Evolutionary conservation across 2,329 filamentous ascomycete genomes (phyloP), one percentile per base, ranked within the genome.

Genomic region (Monosporascus sp.): DNA sequence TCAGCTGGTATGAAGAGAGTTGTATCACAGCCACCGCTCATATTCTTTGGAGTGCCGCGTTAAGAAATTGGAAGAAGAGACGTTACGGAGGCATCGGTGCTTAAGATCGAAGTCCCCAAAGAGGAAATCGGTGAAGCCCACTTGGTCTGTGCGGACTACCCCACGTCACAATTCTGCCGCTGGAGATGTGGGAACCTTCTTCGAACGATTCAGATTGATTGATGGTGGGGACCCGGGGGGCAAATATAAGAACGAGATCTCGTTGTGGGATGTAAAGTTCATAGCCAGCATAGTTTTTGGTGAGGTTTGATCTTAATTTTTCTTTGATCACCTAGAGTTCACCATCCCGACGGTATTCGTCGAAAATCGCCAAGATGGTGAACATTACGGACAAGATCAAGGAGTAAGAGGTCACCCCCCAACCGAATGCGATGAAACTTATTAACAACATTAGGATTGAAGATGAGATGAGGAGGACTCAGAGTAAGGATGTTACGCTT

Each of bases 361-460:
- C 9, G 24, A 41, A 53, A 57, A 53, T 56, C 59, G 58, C 52
- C 72, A 81, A 75, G 66, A 99, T 99, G 94, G 94, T 97, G 73
- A 97, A 97, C 78, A 99, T 99, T 62, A 97, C 94, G 61, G 95
- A 99, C 52, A 97, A 96, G 82, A 99, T 99, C 78, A 99, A 99
- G 81, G 94, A 97, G 93, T 96, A 22, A 22, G 48, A 37, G 15
- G 15, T 27, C 38, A 25, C 31, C 15, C 7, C 14, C 18, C 8
- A 8, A 39, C 17, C 24, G 20, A 49, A 48, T 44, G 58, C 20
- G 48, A 59, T 68, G 56, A 66, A 63, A 45, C 49, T 53, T n/a
- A 51, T 52, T 50, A 25, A 31, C 34, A 27, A 27, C 24, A 11
- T 1, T 63, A 97, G 93, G 85, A 99, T 99, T 67, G 94, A 99